Conservation (phyloP, 805 yeast species). For the Spathaspora sp. region DNA sequence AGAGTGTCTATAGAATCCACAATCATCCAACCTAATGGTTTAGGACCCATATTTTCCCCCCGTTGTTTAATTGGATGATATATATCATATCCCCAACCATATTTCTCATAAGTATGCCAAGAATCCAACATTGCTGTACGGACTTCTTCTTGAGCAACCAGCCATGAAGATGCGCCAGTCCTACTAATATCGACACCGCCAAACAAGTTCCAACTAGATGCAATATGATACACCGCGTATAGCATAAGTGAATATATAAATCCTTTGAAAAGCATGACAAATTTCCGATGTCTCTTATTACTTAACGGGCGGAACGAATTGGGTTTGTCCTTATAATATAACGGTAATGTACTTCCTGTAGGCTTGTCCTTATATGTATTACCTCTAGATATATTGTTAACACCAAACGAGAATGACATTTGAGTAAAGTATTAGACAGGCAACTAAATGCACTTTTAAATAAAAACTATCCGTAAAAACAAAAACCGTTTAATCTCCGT, state of each 20-base stretch:
- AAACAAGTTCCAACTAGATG: slow-evolving; percentile 3
- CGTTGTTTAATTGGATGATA: slow-evolving; percentile 63
- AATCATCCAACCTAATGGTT: slow-evolving; percentile 90
- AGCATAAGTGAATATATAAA: slow-evolving; percentile 37
- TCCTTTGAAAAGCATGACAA: slow-evolving; percentile 41
- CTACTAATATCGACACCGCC: neutral
- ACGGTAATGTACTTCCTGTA: slow-evolving; percentile 18
- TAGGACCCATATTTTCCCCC: slow-evolving; percentile 72
- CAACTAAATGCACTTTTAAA: neutral
- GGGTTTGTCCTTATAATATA: slow-evolving; percentile 35
- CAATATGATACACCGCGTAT: slow-evolving; percentile 33
- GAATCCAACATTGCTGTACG: slow-evolving; percentile 66
- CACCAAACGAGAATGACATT: slow-evolving; percentile 9
- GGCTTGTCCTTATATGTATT: slow-evolving; percentile 9
- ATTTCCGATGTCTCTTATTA: slow-evolving; percentile 8
- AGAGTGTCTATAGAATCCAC: slow-evolving; percentile 85
- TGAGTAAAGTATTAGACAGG: neutral
- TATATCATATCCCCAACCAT: slow-evolving; percentile 85
- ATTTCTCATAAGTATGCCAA: slow-evolving; percentile 69
- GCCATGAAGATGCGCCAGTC: slow-evolving; percentile 35
- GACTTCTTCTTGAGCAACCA: slow-evolving; percentile 51
- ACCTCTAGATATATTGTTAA: slow-evolving; percentile 7
- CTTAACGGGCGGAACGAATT: slow-evolving; percentile 7
- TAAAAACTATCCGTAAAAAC: neutral
- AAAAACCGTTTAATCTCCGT: neutral